These are phyloP conservation scores for Colletotrichum spaethianum DNA, from an alignment of 2,329 filamentous ascomycete genomes.

Conservation along the genomic window DNA sequence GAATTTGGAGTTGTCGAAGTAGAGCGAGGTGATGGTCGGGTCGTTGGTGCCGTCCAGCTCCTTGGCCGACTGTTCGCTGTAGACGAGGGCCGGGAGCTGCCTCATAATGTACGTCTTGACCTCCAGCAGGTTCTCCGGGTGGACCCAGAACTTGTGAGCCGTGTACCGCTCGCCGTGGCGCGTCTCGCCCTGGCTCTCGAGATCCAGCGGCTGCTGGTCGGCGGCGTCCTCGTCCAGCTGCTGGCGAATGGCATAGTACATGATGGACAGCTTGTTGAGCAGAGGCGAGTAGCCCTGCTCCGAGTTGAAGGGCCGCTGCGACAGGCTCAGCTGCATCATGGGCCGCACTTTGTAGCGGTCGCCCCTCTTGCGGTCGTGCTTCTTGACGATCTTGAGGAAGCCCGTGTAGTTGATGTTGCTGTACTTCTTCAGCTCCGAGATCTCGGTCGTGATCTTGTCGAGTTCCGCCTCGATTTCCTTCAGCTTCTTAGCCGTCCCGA, in stretches of 20 bases:
- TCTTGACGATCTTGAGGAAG: constrained; percentile 98
- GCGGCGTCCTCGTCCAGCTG: constrained; percentile 75
- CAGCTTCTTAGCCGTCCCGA: constrained; percentile 65
- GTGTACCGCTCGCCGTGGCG: constrained; percentile 81
- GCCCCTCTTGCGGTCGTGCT: constrained; percentile 95
- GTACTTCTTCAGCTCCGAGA: constrained; percentile 94
- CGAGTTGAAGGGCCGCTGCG: constrained; percentile 93
- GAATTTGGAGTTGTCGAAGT: constrained; percentile 93
- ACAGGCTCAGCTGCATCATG: constrained; percentile 89
- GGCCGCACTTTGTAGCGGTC: constrained; percentile 89
- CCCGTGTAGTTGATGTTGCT: constrained; percentile 97
- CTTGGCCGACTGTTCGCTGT: constrained; percentile 89
- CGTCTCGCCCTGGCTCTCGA: constrained; percentile 68
- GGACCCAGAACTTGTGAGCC: constrained; percentile 97
- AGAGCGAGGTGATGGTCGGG: constrained; percentile 93
- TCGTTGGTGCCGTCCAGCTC: constrained; percentile 86
- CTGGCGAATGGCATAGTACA: constrained; percentile 95
- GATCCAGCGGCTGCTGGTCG: constrained; percentile 56
- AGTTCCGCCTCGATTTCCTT: constrained; percentile 84
- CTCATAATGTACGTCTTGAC: constrained; percentile 97
- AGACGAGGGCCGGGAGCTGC: constrained; percentile 90
- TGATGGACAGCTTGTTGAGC: constrained; percentile 90
- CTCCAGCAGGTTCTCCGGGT: constrained; percentile 94
- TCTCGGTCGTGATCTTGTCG: constrained; percentile 89
- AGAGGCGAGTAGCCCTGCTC: constrained; percentile 90